Percentiles rank a stretch among this genome's conserved stretches.
These are phyloP conservation scores for Tricholoma hemisulphureum DNA, from an alignment of 768 basidiomycete genomes.

Conservation along the genomic window DNA sequence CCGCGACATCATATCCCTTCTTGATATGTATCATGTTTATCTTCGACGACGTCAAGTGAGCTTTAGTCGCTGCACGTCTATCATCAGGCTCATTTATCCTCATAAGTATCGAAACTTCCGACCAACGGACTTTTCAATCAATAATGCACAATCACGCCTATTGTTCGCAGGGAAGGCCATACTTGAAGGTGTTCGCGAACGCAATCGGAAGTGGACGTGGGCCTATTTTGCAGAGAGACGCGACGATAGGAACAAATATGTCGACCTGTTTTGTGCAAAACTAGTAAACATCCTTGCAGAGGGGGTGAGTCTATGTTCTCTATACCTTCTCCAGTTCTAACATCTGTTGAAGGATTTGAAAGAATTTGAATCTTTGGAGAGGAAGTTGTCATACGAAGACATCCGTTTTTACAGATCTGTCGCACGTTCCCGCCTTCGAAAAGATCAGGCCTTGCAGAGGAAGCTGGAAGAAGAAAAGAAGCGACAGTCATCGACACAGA, in stretches of 20 bases:
- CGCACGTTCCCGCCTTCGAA: conserved; percentile 81
- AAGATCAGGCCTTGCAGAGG: conserved; percentile 74
- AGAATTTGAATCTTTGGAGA: conserved; percentile 66
- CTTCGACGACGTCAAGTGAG: conserved; percentile 75
- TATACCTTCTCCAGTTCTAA: conserved; percentile 1
- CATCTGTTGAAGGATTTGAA: conserved; percentile 44
- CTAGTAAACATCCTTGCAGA: conserved; percentile 51
- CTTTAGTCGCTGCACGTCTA: conserved; percentile 1
- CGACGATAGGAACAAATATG: conserved; percentile 83
- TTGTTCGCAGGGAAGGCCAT: conserved; percentile 81
- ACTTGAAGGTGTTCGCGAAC: conserved; percentile 77
- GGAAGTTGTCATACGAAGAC: conserved; percentile 87
- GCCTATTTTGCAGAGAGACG: conserved; percentile 82
- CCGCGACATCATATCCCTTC: conserved; percentile 84
- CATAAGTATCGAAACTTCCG: conserved; percentile 80
- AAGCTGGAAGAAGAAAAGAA: conserved; percentile 67
- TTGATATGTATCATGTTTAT: conserved; percentile 97
- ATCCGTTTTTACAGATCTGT: conserved; percentile 97
- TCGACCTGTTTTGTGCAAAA: conserved; percentile 81
- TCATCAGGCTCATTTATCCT: conserved; percentile 9
- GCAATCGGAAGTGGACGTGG: conserved; percentile 88
- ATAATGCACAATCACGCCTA: conserved; percentile 66
- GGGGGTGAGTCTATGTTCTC: conserved; percentile 44
- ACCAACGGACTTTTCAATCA: conserved; percentile 58
- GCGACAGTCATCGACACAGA: conserved; percentile 47